Evolutionary conservation across 495 filamentous ascomycete species (phyloP).

Genomic region (Penicillium desertorum): DNA sequence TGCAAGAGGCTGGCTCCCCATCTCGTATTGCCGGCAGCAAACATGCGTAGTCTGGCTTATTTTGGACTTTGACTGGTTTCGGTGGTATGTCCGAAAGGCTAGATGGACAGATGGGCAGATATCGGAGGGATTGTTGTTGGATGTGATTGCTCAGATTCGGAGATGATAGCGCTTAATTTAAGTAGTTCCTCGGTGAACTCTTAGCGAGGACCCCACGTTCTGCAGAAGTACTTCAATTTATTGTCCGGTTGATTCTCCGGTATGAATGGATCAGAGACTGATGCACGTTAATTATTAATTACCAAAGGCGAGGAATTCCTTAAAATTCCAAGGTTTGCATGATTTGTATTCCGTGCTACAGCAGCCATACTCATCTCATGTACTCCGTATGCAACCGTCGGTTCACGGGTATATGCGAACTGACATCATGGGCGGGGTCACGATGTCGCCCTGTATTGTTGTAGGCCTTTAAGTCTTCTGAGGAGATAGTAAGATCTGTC

Average conservation of each 20-base stretch:
- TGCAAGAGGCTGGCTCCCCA: not conserved
- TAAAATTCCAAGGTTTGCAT: too few relatives aligned
- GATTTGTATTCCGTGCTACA: not conserved
- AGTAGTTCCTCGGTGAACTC: not conserved
- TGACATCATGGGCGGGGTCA: constrained; percentile 10
- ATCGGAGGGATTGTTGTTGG: not conserved
- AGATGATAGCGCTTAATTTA: not conserved
- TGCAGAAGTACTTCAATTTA: not conserved
- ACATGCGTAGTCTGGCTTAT: not conserved
- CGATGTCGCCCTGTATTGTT: constrained; percentile 10
- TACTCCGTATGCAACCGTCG: not conserved
- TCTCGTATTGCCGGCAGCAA: constrained; percentile 5
- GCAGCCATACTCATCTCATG: not conserved
- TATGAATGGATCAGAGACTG: not conserved
- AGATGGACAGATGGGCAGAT: not conserved
- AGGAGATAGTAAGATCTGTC: too few relatives aligned
- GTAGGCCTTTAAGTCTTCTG: not conserved
- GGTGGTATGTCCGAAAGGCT: not conserved
- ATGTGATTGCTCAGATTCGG: not conserved
- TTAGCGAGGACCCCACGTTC: not conserved
- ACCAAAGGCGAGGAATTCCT: not conserved
- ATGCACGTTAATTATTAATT: not conserved
- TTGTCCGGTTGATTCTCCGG: not conserved
- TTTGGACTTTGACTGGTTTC: not conserved
- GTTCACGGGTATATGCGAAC: constrained; percentile 14